A percentile compares a stretch with the other conserved stretches of the same genome.
These are phyloP conservation scores for Globisporangium parvum DNA, from an alignment of 352 stramenopile species.

Conservation along the genomic window DNA sequence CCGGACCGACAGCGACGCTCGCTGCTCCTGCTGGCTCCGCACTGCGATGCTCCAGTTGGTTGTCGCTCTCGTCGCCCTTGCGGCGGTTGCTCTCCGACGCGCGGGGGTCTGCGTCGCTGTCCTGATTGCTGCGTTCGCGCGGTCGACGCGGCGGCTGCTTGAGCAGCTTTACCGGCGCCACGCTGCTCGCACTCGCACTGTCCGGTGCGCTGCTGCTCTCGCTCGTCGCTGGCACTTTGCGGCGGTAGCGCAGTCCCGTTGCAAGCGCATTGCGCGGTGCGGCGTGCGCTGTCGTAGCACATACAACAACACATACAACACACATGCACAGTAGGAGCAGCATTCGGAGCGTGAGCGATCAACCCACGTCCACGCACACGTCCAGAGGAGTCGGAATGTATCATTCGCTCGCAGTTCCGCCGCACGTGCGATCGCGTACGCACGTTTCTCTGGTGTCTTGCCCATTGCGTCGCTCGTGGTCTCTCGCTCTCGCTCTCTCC, in stretches of 20 bases:
- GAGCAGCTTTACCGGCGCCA: conserved; percentile 4
- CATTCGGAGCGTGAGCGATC: background rate
- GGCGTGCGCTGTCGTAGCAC: conserved; percentile 8
- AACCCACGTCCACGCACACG: background rate
- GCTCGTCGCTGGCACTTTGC: conserved; percentile 26
- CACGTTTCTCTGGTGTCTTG: conserved; percentile 44
- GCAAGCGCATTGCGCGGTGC: conserved; percentile 3
- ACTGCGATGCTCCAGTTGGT: conserved; percentile 7
- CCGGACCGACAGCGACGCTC: no score
- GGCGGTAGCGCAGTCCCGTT: conserved; percentile 40
- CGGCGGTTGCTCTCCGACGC: background rate
- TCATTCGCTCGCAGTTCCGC: background rate
- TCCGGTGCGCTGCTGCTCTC: conserved; percentile 17
- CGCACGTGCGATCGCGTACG: background rate
- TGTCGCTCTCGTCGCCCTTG: background rate
- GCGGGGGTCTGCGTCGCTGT: background rate
- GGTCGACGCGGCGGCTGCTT: conserved; percentile 1
- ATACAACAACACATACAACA: no score
- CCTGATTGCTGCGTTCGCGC: conserved; percentile 1
- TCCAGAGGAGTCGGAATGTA: background rate
- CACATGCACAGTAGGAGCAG: background rate
- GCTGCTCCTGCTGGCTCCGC: background rate
- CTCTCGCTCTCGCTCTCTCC: background rate
- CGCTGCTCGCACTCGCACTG: background rate
- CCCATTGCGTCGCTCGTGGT: conserved; percentile 33